A percentile compares a stretch with the other conserved stretches of the same genome.
These are phyloP conservation scores for Alternaria metachromatica DNA, from an alignment of 2,329 filamentous ascomycete genomes.

Conservation along the genomic window DNA sequence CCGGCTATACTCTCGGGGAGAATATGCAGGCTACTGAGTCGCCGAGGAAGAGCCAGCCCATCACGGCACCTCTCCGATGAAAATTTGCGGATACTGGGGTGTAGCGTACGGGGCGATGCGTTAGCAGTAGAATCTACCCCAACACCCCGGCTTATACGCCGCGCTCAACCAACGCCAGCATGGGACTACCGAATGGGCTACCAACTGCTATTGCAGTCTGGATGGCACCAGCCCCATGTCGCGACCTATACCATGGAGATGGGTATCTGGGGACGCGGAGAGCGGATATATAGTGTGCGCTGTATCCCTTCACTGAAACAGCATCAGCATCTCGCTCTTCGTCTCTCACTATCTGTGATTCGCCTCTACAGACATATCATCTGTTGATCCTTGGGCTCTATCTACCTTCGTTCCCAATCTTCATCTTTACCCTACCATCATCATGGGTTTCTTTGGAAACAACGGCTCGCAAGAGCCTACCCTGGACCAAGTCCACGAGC, in stretches of 20 bases:
- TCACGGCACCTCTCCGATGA: slow-evolving; percentile 5
- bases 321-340: slow-evolving; percentile 30
- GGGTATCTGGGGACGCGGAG: slow-evolving; percentile 1
- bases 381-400: neutral
- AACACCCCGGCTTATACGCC: slow-evolving; percentile 15
- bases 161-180: slow-evolving; percentile 25
- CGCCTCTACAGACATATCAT: slow-evolving; percentile 2
- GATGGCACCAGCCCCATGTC: slow-evolving; percentile 29
- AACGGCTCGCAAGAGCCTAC: slow-evolving; percentile 41
- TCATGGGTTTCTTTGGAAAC: slow-evolving; percentile 37
- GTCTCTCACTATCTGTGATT: slow-evolving; percentile 21
- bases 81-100: slow-evolving; percentile 28
- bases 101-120: slow-evolving; percentile 22
- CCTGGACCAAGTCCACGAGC: slow-evolving; percentile 44
- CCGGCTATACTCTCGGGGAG: slow-evolving; percentile 28
- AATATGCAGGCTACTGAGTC: slow-evolving; percentile 10
- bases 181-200: slow-evolving; percentile 20
- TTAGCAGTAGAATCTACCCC: slow-evolving; percentile 17
- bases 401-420: neutral
- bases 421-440: slow-evolving; percentile 3
- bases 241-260: slow-evolving; percentile 16
- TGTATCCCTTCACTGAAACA: slow-evolving; percentile 11
- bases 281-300: slow-evolving; percentile 29
- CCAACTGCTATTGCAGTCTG: slow-evolving; percentile 24
- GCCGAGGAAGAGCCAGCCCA: slow-evolving; percentile 21